Evolutionary conservation across 768 basidiomycete species (phyloP), one percentile per base, ranked within the genome.

Genomic region (Clathrus columnatus): DNA sequence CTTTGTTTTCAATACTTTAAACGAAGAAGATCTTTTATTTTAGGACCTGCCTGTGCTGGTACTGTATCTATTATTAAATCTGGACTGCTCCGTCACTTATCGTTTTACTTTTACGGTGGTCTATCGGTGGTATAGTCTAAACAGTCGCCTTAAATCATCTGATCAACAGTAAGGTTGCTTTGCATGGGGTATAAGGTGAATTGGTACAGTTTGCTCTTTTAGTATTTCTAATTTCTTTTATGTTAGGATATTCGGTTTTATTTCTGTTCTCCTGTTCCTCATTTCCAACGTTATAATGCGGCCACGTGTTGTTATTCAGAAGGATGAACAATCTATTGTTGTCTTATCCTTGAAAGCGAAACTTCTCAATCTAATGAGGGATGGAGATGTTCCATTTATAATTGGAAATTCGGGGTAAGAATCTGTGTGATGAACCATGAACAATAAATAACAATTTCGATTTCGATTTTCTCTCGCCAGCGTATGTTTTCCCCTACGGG

Each of bases 71-170:
- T 32, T 16, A 32, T 32, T 16, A n/a, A 32, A 32, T 32, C 30
- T 32, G 7, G 7, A 7, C 7, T 32, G 30, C 30, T 7, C 7
- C 16, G 16, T 16, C 30, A 7, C 30, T 32, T 32, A 32, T 32
- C 7, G 16, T n/a, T n/a, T 7, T 32, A 16, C 7, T 16, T 32
- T 16, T 32, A 53, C 32, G 51, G 17, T 14, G 58, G 24, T 76
- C 77, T 29, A 36, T 77, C 28, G 79, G 80, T 24, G 64, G 60
- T 21, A 59, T 77, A 51, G 50, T 79, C n/a, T 76, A 76, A 59
- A 79, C 80, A 3, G 69, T 81, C 36, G 68, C 80, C 55, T 69
- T 81, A 2, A 77, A 79, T 59, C 73, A 75, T 50, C 65, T 81
- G 23, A 51, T 65, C 51, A 26, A 56, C 30, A 17, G 36, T n/a